Percentiles rank a stretch among this genome's conserved stretches.
These are phyloP conservation scores for Trichoderma citrinoviride DNA, from an alignment of 2,329 filamentous ascomycete genomes.

Conservation along the genomic window DNA sequence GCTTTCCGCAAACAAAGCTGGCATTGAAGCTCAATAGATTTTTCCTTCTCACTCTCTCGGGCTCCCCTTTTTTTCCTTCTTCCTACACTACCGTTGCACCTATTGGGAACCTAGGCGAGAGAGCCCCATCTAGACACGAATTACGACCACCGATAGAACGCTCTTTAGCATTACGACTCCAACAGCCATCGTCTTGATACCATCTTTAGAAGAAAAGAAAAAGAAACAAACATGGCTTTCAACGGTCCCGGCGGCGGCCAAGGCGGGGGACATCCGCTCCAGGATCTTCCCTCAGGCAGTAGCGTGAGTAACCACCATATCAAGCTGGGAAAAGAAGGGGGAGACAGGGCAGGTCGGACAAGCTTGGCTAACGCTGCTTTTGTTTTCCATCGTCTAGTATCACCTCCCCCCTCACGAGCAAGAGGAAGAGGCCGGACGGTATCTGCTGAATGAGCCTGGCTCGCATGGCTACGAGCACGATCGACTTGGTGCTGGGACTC, in stretches of 20 bases:
- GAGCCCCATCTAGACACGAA: slow-evolving; percentile 16
- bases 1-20: slow-evolving; percentile 20
- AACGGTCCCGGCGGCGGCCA: slow-evolving; percentile 57
- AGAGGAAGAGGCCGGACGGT: slow-evolving; percentile 59
- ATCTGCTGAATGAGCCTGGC: slow-evolving; percentile 52
- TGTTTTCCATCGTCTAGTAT: slow-evolving; percentile 43
- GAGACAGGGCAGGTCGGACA: neutral
- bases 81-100: neutral
- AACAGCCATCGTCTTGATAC: slow-evolving; percentile 9
- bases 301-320: slow-evolving; percentile 50
- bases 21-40: slow-evolving; percentile 22
- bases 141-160: slow-evolving; percentile 20
- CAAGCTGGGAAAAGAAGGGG: neutral
- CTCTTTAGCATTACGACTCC: slow-evolving; percentile 9
- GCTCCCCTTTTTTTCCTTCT: slow-evolving; percentile 1
- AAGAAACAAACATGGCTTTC: slow-evolving; percentile 50
- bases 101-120: slow-evolving; percentile 8
- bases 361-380: slow-evolving; percentile 12
- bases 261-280: slow-evolving; percentile 59
- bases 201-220: slow-evolving; percentile 14
- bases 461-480: slow-evolving; percentile 54
- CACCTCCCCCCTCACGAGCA: slow-evolving; percentile 57
- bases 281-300: slow-evolving; percentile 61
- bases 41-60: slow-evolving; percentile 13
- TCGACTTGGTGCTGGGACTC: slow-evolving; percentile 56